These are phyloP conservation scores for Sordaria brevicollis DNA, from an alignment of 495 filamentous ascomycete genomes.

Conservation along the genomic window DNA sequence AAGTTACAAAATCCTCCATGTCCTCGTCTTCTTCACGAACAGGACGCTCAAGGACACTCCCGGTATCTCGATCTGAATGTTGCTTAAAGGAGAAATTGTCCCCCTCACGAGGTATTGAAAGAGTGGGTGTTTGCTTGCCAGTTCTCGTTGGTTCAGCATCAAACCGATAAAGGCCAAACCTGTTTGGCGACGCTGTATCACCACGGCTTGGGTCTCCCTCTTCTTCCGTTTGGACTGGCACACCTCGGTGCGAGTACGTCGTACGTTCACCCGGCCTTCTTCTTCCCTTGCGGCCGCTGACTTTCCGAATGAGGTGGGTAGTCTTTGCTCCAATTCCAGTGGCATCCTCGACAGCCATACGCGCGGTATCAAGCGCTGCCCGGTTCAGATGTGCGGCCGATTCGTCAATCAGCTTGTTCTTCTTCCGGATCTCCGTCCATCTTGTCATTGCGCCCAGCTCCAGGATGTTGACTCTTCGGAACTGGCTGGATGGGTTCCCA, in stretches of 20 bases:
- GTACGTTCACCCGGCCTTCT: neutral
- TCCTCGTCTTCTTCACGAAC: conserved; percentile 6
- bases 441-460: conserved; percentile 53
- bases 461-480: conserved; percentile 54
- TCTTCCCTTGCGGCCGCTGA: conserved; percentile 23
- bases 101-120: neutral
- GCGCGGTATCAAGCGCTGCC: conserved; percentile 26
- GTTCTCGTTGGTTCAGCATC: neutral
- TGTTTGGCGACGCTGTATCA: neutral
- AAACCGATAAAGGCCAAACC: neutral
- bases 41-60: neutral
- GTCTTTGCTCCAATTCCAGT: conserved; percentile 20
- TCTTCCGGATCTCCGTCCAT: conserved; percentile 61
- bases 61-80: neutral
- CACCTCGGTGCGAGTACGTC: neutral
- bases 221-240: neutral
- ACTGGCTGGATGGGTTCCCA: conserved; percentile 56
- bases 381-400: conserved; percentile 28
- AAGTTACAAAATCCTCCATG: conserved; percentile 12
- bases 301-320: conserved; percentile 23
- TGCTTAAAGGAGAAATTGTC: neutral
- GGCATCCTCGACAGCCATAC: conserved; percentile 21
- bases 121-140: neutral
- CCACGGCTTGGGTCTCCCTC: neutral
- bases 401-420: conserved; percentile 49